These are phyloP conservation scores for Aspergillus viridinutans DNA, from an alignment of 2,329 filamentous ascomycete species.

Conservation along the genomic window DNA sequence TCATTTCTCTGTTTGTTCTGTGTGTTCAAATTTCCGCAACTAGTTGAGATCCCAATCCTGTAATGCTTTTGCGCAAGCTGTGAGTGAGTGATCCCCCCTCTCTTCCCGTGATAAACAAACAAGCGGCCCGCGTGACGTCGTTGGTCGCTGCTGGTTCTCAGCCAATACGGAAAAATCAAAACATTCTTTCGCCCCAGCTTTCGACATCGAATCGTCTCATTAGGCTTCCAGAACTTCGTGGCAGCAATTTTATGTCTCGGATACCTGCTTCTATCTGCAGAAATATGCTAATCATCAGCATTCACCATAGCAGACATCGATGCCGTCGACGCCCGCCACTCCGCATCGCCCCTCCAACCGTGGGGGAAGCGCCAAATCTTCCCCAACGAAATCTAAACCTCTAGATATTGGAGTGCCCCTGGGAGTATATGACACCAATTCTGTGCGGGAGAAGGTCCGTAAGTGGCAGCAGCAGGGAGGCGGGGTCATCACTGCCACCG, in stretches of 20 bases:
- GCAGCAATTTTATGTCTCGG: conserved; percentile 9
- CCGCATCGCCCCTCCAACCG: conserved; percentile 36
- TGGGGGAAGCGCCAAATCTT: conserved; percentile 55
- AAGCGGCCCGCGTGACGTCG: conserved; percentile 11
- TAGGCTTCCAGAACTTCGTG: background rate
- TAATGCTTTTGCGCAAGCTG: background rate
- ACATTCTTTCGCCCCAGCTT: background rate
- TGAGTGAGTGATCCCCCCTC: conserved; percentile 1
- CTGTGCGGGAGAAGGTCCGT: conserved; percentile 75
- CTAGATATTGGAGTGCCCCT: conserved; percentile 49
- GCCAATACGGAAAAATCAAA: background rate
- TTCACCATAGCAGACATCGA: conserved; percentile 24
- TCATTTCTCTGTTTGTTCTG: background rate
- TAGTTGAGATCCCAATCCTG: background rate
- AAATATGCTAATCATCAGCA: conserved; percentile 10
- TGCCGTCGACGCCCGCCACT: conserved; percentile 39
- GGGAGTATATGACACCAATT: conserved; percentile 56
- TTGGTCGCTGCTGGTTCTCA: background rate
- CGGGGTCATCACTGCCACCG: conserved; percentile 58
- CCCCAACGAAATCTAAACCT: conserved; percentile 52
- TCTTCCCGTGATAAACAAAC: conserved; percentile 9
- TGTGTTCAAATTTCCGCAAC: background rate
- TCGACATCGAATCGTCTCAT: background rate
- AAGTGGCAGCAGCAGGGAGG: conserved; percentile 80
- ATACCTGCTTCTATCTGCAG: conserved; percentile 3